These are phyloP conservation scores for Taphrina betulina DNA, from an alignment of 1,139 yeast genomes.

Conservation along the genomic window DNA sequence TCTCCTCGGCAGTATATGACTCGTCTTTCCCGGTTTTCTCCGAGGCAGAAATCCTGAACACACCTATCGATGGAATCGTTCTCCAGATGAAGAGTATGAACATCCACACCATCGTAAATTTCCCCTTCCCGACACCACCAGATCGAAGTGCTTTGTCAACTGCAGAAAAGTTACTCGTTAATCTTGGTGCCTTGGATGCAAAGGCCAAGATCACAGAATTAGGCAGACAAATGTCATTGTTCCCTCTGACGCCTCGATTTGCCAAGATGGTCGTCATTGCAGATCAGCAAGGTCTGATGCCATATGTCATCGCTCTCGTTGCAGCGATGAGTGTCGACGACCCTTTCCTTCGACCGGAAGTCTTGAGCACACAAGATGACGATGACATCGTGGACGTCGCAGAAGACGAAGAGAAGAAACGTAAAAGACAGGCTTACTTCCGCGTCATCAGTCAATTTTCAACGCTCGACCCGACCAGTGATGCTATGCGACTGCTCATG, in stretches of 20 bases:
- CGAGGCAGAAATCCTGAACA: constrained; percentile 83
- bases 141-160: constrained; percentile 58
- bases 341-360: constrained; percentile 45
- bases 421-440: constrained; percentile 55
- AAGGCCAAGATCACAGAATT: constrained; percentile 61
- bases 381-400: constrained; percentile 39
- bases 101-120: constrained; percentile 80
- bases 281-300: constrained; percentile 72
- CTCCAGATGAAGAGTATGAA: constrained; percentile 97
- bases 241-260: constrained; percentile 92
- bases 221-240: constrained; percentile 82
- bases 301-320: constrained; percentile 84
- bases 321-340: constrained; percentile 94
- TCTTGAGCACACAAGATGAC: constrained; percentile 38
- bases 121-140: constrained; percentile 97
- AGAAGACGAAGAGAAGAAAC: constrained; percentile 46
- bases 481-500: constrained; percentile 70
- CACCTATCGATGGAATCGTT: constrained; percentile 95
- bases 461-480: constrained; percentile 68
- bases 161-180: constrained; percentile 67
- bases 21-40: constrained; percentile 79
- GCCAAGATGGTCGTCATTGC: constrained; percentile 87
- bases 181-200: constrained; percentile 74
- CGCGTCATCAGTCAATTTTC: constrained; percentile 57
- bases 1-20: constrained; percentile 93